These are phyloP conservation scores for Cryptococcus floricola DNA, from an alignment of 1,284 basidiomycete genomes.

Conservation along the genomic window DNA sequence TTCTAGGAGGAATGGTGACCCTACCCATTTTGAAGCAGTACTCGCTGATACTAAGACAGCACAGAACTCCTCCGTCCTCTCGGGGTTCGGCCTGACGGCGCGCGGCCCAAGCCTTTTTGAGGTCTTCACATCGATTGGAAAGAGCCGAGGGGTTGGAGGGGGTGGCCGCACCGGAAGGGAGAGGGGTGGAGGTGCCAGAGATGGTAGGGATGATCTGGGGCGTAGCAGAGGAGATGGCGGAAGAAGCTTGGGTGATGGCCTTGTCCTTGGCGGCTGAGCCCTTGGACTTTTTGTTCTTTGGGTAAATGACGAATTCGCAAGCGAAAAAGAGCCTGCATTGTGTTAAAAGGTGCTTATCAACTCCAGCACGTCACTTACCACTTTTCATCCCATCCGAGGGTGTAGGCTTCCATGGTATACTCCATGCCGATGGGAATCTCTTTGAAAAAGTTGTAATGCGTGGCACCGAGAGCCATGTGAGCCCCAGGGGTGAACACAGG, in stretches of 20 bases:
- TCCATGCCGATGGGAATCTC: constrained; percentile 70
- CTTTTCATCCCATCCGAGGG: constrained; percentile 77
- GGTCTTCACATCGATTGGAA: constrained; percentile 13
- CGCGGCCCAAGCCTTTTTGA: constrained; percentile 18
- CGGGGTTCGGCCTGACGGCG: constrained; percentile 22
- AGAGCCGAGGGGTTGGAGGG: constrained; percentile 2
- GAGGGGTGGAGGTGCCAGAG: constrained; percentile 26
- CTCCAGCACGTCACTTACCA: constrained; percentile 56
- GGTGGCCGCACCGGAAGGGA: constrained; percentile 12
- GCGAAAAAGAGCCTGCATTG: constrained; percentile 59
- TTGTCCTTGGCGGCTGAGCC: not conserved
- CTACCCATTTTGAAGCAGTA: constrained; percentile 70
- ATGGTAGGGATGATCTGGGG: constrained; percentile 17
- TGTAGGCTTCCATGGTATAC: constrained; percentile 66
- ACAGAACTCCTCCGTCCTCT: constrained; percentile 53
- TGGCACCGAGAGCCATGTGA: constrained; percentile 67
- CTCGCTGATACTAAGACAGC: constrained; percentile 66
- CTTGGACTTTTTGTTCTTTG: constrained; percentile 42
- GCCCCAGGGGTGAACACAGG: constrained; percentile 63
- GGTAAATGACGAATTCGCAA: constrained; percentile 63
- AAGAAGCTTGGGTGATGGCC: not conserved
- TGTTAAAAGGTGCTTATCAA: not conserved
- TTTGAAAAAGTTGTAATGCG: constrained; percentile 68
- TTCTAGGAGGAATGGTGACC: constrained; percentile 66
- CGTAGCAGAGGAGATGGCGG: not conserved